Percentiles rank a stretch among this genome's conserved stretches.
phyloP scores from a whole-genome alignment of 148 eudicot species.

The Vaccinium macrocarpon region DNA sequence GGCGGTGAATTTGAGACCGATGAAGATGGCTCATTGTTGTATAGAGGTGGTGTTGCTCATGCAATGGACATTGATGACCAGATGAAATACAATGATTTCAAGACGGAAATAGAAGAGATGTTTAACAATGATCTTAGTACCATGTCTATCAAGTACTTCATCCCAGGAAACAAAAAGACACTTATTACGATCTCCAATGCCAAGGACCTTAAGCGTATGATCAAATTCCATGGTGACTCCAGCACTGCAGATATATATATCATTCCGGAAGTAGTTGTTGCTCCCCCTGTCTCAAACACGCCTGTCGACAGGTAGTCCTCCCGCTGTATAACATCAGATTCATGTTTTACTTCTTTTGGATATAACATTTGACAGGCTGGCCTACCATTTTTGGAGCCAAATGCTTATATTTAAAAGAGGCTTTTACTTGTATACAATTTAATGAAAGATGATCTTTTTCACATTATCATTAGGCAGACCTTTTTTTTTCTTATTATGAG shows the following conservation, averaged over 20 bases:
- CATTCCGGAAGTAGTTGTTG: conserved; percentile 53
- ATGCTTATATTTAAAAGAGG: no score
- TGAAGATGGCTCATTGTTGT: conserved; percentile 55
- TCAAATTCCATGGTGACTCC: conserved; percentile 64
- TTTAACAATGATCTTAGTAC: conserved; percentile 48
- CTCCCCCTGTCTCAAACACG: conserved; percentile 67
- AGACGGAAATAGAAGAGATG: conserved; percentile 86
- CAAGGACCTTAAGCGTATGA: conserved; percentile 86
- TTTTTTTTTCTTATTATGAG: background rate
- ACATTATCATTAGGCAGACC: background rate
- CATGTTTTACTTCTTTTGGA: background rate
- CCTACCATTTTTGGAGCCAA: conserved; percentile 19
- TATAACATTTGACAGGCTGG: conserved; percentile 19
- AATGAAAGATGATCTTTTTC: no score
- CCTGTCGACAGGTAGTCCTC: conserved; percentile 70
- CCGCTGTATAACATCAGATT: background rate
- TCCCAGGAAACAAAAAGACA: conserved; percentile 79
- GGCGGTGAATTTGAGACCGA: conserved; percentile 72
- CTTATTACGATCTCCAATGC: conserved; percentile 84
- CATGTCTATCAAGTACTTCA: conserved; percentile 72
- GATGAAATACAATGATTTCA: conserved; percentile 59
- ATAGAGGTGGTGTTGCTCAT: conserved; percentile 95
- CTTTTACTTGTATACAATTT: no score
- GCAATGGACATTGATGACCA: conserved; percentile 82
- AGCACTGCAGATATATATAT: conserved; percentile 68